Base-by-base conservation (phyloP, 345 rosid genomes). In the Bruguiera parviflora region DNA sequence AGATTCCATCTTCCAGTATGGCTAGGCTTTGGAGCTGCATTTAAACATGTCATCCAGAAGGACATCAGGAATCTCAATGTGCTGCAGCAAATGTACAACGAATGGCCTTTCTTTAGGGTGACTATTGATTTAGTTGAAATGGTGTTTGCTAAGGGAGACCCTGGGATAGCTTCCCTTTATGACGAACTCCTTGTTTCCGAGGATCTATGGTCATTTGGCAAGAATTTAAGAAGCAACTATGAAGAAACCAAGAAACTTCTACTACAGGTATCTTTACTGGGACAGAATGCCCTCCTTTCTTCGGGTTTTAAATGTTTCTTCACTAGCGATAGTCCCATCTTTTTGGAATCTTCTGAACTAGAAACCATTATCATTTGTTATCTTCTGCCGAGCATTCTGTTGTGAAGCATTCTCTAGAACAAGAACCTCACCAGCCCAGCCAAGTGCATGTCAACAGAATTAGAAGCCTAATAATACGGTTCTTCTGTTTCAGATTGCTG, bases 91-190 rank as follows among this genome's bases (percentile, higher is more conserved):
- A 95, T 95, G 99, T 92, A 95, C 82, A 89, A 89, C 18, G 73
- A 67, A 57, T 95, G 99, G 99, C 99, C 99, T 6, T 95, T 95
- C 80, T 95, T 92, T 74, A 84, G 97, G 73, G 97, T 90, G 78
- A 92, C 99, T 28, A 86, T 95, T 59, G 99, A 95, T 80, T 83
- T 95, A 67, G 88, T 95, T 65, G 99, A 95, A 82, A 95, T 95
- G 99, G 99, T 95, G 75, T 95, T 95, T 3, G 99, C 99, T 66
- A 95, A 95, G 84, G 99, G 97, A 71, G 92, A 92, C 77, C 98
- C 96, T 0, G 92, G 93, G 37, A 95, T 95, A 11, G 98, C 99
- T 20, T 88, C 96, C 64, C 65, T 88, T 79, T 87, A 80, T 27
- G 99, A 95, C 65, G 84, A 84, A 65, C 98, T 95, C 64, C 98